Percentiles rank a stretch among this genome's conserved stretches.
These are phyloP conservation scores for Rhodamnia rubescens DNA, from an alignment of 345 rosid genomes.

Conservation along the genomic window DNA sequence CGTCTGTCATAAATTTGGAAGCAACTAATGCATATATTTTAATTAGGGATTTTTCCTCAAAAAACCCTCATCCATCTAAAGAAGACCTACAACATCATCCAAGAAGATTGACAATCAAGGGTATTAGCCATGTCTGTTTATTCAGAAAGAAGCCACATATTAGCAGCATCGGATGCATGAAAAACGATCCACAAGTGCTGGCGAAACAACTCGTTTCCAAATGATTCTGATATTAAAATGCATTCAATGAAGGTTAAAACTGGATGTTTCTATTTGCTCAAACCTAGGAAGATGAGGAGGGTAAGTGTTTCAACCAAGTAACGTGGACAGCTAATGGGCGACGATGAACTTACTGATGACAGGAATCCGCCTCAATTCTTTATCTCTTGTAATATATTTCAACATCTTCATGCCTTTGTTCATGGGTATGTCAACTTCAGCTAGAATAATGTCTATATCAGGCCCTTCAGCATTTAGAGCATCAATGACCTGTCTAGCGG, in stretches of 20 bases:
- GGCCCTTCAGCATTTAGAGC: constrained; percentile 94
- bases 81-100: not conserved
- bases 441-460: constrained; percentile 85
- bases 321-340: not conserved
- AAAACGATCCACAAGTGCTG: not conserved
- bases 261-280: not conserved
- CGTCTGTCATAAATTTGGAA: not conserved
- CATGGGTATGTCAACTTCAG: constrained; percentile 97
- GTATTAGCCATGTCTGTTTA: not conserved
- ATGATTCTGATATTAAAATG: not conserved
- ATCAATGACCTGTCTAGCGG: constrained; percentile 94
- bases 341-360: constrained; percentile 72
- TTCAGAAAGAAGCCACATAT: not conserved
- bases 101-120: not conserved
- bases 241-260: not conserved
- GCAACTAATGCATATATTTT: not conserved
- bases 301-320: not conserved
- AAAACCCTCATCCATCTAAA: not conserved
- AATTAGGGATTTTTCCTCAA: not conserved
- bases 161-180: not conserved
- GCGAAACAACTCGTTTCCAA: not conserved
- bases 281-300: not conserved
- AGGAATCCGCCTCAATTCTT: constrained; percentile 78
- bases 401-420: constrained; percentile 92
- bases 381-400: constrained; percentile 78